Percentiles rank a stretch among this genome's conserved stretches.
Conservation (phyloP, 495 filamentous ascomycete genomes). For the Margaritispora aquatica region DNA sequence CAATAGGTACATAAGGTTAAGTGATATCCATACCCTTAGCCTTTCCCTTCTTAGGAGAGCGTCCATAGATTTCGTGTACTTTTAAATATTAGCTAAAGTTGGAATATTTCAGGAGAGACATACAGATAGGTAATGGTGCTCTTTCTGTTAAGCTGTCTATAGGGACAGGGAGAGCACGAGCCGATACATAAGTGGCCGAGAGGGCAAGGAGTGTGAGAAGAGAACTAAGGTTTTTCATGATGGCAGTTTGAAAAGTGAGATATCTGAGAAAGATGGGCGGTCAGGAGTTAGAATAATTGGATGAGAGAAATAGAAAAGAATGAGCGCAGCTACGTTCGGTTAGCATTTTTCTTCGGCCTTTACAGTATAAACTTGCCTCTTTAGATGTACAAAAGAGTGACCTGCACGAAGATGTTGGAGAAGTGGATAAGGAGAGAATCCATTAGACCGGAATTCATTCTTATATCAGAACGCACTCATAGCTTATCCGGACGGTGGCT, state of each 20-base stretch:
- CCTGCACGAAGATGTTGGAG: constrained; percentile 16
- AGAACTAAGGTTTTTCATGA: constrained; percentile 35
- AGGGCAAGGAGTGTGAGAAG: constrained; percentile 30
- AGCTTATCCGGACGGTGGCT: neutral
- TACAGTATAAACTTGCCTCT: constrained; percentile 27
- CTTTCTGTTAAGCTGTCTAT: constrained; percentile 10
- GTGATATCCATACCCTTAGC: neutral
- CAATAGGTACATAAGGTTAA: neutral
- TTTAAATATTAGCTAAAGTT: neutral
- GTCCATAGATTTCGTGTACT: constrained; percentile 3
- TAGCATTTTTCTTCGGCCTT: constrained; percentile 2
- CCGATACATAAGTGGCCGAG: constrained; percentile 27
- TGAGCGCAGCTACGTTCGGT: constrained; percentile 32
- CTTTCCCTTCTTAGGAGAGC: constrained; percentile 15
- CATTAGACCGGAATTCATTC: constrained; percentile 18
- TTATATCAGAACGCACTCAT: constrained; percentile 20
- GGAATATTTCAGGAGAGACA: neutral
- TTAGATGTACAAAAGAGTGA: constrained; percentile 25
- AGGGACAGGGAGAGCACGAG: constrained; percentile 21
- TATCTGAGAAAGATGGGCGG: too few relatives aligned
- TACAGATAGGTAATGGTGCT: constrained; percentile 13
- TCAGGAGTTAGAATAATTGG: constrained; percentile 20
- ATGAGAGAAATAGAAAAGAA: constrained; percentile 27
- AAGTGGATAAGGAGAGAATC: constrained; percentile 22
- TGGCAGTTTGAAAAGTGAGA: too few relatives aligned